Evolutionary conservation across 768 basidiomycete species (phyloP).

Genomic region (Aureoboletus auriporus): DNA sequence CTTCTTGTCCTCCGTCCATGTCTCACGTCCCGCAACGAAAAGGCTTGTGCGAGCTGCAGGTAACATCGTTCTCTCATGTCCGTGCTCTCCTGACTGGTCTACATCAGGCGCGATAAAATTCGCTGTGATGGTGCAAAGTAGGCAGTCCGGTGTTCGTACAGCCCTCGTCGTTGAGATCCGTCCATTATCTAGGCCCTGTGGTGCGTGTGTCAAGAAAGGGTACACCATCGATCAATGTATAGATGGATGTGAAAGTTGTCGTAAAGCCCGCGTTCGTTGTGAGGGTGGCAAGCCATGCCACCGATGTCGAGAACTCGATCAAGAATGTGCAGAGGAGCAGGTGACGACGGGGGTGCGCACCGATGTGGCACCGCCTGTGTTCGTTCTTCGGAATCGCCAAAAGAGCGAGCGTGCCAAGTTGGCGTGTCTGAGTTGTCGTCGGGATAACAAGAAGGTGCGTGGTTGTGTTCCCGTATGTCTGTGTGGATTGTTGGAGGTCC

Average conservation of each 20-base stretch:
- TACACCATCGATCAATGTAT: conserved; percentile 49
- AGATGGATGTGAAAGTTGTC: conserved; percentile 59
- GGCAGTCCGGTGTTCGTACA: conserved; percentile 6
- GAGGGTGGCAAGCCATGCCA: conserved; percentile 36
- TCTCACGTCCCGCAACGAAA: conserved; percentile 8
- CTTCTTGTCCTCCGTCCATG: not conserved
- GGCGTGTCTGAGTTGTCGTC: conserved; percentile 57
- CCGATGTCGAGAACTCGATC: conserved; percentile 31
- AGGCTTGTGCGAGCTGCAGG: conserved; percentile 66
- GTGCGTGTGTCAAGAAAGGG: conserved; percentile 53
- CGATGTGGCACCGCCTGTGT: conserved; percentile 20
- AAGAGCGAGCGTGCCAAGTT: conserved; percentile 51
- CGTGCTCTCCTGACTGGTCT: not conserved
- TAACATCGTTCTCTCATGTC: conserved; percentile 5
- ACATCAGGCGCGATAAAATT: conserved; percentile 54
- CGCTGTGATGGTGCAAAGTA: conserved; percentile 56
- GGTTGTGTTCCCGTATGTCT: not conserved
- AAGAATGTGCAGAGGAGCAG: conserved; percentile 47
- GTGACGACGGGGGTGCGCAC: conserved; percentile 18
- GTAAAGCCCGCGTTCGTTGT: conserved; percentile 45
- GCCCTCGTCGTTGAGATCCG: conserved; percentile 1
- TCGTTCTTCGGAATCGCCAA: conserved; percentile 26
- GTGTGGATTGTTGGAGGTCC: not conserved
- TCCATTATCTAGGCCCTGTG: conserved; percentile 45
- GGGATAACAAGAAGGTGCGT: conserved; percentile 62